phyloP scores from a whole-genome alignment of 1,284 basidiomycete species.

The Pseudozyma tsukubaensis region DNA sequence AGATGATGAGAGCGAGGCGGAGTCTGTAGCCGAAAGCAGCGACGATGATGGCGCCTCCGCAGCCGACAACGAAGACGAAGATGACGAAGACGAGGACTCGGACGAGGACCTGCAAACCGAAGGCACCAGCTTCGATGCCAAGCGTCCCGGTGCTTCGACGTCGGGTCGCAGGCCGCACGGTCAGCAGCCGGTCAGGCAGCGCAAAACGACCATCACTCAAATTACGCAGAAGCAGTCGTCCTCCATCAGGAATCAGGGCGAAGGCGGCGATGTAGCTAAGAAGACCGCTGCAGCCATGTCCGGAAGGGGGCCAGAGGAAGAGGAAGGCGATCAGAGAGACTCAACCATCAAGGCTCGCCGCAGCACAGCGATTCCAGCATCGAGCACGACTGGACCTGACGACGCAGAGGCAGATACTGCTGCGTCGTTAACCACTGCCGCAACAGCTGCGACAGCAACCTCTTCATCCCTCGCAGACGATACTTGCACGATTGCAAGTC shows the following conservation, averaged over 20 bases:
- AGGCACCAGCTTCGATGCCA: conserved; percentile 20
- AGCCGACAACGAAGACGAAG: conserved; percentile 53
- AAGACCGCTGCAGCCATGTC: background rate
- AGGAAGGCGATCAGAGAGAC: conserved; percentile 37
- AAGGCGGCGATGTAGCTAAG: conserved; percentile 20
- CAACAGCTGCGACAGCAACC: conserved; percentile 11
- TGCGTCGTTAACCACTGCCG: conserved; percentile 14
- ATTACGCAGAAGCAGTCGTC: conserved; percentile 1
- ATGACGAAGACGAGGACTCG: conserved; percentile 47
- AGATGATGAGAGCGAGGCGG: conserved; percentile 74
- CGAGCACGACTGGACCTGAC: background rate
- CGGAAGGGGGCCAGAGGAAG: conserved; percentile 12
- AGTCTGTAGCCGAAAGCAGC: conserved; percentile 32
- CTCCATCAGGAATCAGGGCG: background rate
- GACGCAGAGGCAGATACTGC: conserved; percentile 7
- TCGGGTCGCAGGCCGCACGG: conserved; percentile 8
- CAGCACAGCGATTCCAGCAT: background rate
- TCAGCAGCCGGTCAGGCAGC: conserved; percentile 9
- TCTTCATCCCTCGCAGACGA: conserved; percentile 34
- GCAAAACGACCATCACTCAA: conserved; percentile 6
- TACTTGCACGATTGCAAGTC: conserved; percentile 34
- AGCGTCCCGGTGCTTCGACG: conserved; percentile 6
- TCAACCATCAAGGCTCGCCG: conserved; percentile 22
- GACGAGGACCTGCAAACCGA: conserved; percentile 36
- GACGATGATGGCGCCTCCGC: conserved; percentile 51